These are phyloP conservation scores for Aciculosporium take DNA, from an alignment of 2,329 filamentous ascomycete genomes.

Conservation along the genomic window DNA sequence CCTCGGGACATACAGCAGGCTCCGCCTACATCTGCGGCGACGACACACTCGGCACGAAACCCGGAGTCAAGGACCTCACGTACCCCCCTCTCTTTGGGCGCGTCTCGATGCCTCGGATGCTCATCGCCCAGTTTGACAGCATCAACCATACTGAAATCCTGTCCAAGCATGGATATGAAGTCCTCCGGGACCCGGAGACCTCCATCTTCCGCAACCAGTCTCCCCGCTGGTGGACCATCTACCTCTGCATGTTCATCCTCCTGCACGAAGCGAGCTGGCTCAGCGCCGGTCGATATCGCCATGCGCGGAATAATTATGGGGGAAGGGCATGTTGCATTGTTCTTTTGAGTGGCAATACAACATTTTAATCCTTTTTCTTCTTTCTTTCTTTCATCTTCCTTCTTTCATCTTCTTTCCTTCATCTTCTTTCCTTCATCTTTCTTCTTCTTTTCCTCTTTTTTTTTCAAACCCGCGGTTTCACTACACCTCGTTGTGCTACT, in stretches of 20 bases:
- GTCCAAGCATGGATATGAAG: slow-evolving; percentile 16
- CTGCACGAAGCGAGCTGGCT: slow-evolving; percentile 26
- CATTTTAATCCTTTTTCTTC: background rate
- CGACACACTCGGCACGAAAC: slow-evolving; percentile 26
- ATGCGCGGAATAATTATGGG: slow-evolving; percentile 24
- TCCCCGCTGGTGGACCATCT: slow-evolving; percentile 20
- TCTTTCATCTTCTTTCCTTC: background rate
- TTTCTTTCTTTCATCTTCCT: background rate
- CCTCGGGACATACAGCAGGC: slow-evolving; percentile 29
- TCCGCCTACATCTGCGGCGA: slow-evolving; percentile 27
- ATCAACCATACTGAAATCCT: slow-evolving; percentile 25
- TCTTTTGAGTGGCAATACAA: too few relatives aligned
- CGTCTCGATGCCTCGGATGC: slow-evolving; percentile 29
- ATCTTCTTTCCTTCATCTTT: background rate
- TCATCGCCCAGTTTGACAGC: slow-evolving; percentile 31
- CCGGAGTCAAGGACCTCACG: slow-evolving; percentile 18
- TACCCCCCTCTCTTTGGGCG: slow-evolving; percentile 25
- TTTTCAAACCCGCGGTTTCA: too few relatives aligned
- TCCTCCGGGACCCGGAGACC: slow-evolving; percentile 22
- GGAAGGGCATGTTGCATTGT: slow-evolving; percentile 9
- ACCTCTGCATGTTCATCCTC: slow-evolving; percentile 27
- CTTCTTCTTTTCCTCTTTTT: background rate
- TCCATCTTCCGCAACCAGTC: slow-evolving; percentile 21
- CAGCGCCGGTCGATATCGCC: slow-evolving; percentile 27
- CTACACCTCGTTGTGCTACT: background rate